These are phyloP conservation scores for Cucumis hystrix DNA, from an alignment of 306 rosid species.

Conservation along the genomic window DNA sequence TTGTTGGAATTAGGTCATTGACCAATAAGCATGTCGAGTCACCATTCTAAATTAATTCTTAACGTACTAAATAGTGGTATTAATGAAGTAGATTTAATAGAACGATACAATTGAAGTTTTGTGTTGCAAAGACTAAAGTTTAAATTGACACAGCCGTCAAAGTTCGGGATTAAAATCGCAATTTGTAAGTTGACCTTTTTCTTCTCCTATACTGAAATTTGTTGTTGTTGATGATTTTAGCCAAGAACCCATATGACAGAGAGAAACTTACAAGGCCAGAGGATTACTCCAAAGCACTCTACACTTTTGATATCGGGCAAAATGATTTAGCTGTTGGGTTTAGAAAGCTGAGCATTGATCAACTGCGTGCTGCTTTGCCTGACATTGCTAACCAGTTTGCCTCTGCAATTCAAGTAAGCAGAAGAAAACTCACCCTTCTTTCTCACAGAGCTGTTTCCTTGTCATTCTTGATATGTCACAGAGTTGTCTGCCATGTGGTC, in stretches of 20 bases:
- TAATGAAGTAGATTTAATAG: neutral
- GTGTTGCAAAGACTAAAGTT: neutral
- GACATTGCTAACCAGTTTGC: slow-evolving; percentile 71
- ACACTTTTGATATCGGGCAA: slow-evolving; percentile 90
- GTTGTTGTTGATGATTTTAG: slow-evolving; percentile 19
- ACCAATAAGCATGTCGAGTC: neutral
- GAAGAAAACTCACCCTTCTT: neutral
- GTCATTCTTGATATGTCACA: neutral
- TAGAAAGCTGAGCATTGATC: slow-evolving; percentile 49
- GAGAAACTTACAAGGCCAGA: slow-evolving; percentile 58
- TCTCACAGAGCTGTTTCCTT: neutral
- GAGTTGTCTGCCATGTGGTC: neutral
- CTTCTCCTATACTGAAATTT: neutral
- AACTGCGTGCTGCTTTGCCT: slow-evolving; percentile 51
- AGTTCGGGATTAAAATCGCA: neutral
- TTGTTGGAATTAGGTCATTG: too few relatives aligned
- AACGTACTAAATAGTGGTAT: neutral
- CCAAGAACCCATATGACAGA: slow-evolving; percentile 31
- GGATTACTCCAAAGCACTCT: slow-evolving; percentile 73
- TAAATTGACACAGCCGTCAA: neutral
- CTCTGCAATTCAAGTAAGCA: slow-evolving; percentile 53
- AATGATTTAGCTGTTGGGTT: slow-evolving; percentile 81
- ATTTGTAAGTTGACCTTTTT: neutral
- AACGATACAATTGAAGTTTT: neutral
- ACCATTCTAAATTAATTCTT: neutral